Evolutionary conservation across 768 basidiomycete genomes (phyloP).

Genomic region (Phallus indusiatus): DNA sequence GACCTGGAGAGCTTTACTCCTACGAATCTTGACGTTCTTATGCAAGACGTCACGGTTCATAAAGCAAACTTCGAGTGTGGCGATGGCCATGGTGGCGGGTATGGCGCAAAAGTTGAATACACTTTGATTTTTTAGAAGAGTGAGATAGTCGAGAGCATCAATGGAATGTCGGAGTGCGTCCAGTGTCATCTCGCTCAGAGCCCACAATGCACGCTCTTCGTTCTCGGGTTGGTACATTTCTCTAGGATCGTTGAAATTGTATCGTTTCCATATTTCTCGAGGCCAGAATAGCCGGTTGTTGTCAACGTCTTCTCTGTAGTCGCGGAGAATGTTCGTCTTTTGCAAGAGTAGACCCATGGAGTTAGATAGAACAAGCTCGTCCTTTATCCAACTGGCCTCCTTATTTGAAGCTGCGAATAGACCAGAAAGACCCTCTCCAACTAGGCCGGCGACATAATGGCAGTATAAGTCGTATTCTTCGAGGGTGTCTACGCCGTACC

Average conservation of each 20-base stretch:
- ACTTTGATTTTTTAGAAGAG: constrained; percentile 77
- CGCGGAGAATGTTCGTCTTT: constrained; percentile 97
- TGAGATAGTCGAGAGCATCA: constrained; percentile 85
- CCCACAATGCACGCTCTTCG: constrained; percentile 63
- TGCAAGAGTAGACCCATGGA: constrained; percentile 94
- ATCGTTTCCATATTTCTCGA: constrained; percentile 77
- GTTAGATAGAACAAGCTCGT: constrained; percentile 83
- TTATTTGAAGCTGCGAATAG: constrained; percentile 81
- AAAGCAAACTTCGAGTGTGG: constrained; percentile 85
- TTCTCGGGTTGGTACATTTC: constrained; percentile 55
- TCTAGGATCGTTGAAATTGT: constrained; percentile 62
- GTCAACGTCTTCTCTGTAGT: constrained; percentile 86
- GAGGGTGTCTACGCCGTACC: constrained; percentile 55
- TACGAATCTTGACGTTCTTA: constrained; percentile 89
- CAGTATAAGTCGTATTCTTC: constrained; percentile 95
- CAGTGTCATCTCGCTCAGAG: constrained; percentile 79
- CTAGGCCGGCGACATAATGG: constrained; percentile 96
- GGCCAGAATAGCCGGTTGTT: constrained; percentile 91
- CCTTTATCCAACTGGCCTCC: constrained; percentile 62
- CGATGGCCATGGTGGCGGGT: constrained; percentile 91
- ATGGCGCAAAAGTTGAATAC: constrained; percentile 96
- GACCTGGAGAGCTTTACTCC: constrained; percentile 79
- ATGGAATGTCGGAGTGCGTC: constrained; percentile 79
- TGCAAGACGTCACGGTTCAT: constrained; percentile 86
- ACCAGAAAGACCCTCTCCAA: constrained; percentile 89